Evolutionary conservation across 495 filamentous ascomycete species (phyloP).

Genomic region (Aspergillus sparsus): DNA sequence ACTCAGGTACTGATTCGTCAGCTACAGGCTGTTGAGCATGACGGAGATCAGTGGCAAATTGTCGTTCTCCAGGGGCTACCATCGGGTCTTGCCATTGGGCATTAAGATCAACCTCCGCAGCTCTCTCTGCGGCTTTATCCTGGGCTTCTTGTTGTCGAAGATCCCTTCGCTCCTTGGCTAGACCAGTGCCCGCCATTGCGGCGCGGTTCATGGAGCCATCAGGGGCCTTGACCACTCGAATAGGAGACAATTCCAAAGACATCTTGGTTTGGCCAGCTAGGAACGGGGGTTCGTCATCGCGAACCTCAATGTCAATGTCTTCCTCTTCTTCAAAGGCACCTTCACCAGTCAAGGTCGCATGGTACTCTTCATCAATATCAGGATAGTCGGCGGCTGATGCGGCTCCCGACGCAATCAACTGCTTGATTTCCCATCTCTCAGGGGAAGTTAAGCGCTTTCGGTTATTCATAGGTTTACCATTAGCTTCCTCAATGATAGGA

Average conservation of each 20-base stretch:
- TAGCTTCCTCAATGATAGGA: slow-evolving; percentile 65
- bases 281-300: slow-evolving; percentile 96
- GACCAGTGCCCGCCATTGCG: slow-evolving; percentile 84
- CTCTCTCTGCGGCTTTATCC: slow-evolving; percentile 76
- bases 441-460: slow-evolving; percentile 95
- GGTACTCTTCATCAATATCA: slow-evolving; percentile 91
- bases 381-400: slow-evolving; percentile 90
- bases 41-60: slow-evolving; percentile 84
- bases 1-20: slow-evolving; percentile 80
- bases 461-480: slow-evolving; percentile 55
- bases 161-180: slow-evolving; percentile 92
- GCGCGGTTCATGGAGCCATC: slow-evolving; percentile 94
- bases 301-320: slow-evolving; percentile 95
- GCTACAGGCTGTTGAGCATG: slow-evolving; percentile 55
- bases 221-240: slow-evolving; percentile 94
- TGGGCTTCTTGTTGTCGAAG: slow-evolving; percentile 84
- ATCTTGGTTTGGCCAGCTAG: slow-evolving; percentile 95
- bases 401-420: slow-evolving; percentile 92
- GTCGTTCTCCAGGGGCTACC: slow-evolving; percentile 75
- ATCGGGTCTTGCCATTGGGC: slow-evolving; percentile 98
- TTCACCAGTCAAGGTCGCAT: slow-evolving; percentile 81
- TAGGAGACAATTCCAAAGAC: slow-evolving; percentile 89
- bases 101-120: slow-evolving; percentile 78
- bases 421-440: slow-evolving; percentile 95
- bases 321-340: slow-evolving; percentile 92